Evolutionary conservation across 2,329 filamentous ascomycete genomes (phyloP).

Genomic region (Xylariaceae sp.): DNA sequence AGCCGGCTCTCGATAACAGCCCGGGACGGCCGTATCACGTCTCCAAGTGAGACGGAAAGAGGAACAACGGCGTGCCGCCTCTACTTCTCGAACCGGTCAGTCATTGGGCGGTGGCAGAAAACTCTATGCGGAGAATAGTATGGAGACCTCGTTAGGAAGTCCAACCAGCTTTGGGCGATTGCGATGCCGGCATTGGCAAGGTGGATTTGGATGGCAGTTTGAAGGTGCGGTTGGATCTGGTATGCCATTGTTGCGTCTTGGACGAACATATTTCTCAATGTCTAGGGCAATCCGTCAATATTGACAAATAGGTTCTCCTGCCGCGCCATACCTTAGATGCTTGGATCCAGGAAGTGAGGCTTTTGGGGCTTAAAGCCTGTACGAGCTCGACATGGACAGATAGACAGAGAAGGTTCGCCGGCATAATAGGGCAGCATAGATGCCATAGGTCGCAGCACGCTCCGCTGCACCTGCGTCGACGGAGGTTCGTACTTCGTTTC

Average conservation of each 20-base stretch:
- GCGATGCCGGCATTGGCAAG: conserved; percentile 22
- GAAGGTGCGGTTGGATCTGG: conserved; percentile 34
- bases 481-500: background rate
- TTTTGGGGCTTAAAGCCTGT: conserved; percentile 3
- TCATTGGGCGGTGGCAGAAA: conserved; percentile 15
- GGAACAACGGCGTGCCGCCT: too few relatives aligned
- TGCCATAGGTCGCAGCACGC: conserved; percentile 41
- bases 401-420: conserved; percentile 18
- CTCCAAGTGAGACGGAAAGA: too few relatives aligned
- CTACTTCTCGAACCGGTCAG: too few relatives aligned
- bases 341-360: conserved; percentile 15
- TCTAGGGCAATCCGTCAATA: conserved; percentile 31
- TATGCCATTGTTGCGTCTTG: conserved; percentile 44
- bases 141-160: conserved; percentile 19
- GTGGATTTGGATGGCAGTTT: conserved; percentile 30
- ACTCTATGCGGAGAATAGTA: conserved; percentile 33
- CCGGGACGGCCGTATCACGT: too few relatives aligned
- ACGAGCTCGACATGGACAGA: background rate
- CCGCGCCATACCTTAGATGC: conserved; percentile 34
- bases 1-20: too few relatives aligned
- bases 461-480: conserved; percentile 37
- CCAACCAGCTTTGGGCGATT: conserved; percentile 43
- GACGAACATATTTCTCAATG: conserved; percentile 39
- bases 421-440: conserved; percentile 57
- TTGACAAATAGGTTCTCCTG: conserved; percentile 44